Evolutionary conservation across 83 land plant genomes (phyloP), one percentile per base, ranked within the genome.

Genomic region (Picea engelmannii): DNA sequence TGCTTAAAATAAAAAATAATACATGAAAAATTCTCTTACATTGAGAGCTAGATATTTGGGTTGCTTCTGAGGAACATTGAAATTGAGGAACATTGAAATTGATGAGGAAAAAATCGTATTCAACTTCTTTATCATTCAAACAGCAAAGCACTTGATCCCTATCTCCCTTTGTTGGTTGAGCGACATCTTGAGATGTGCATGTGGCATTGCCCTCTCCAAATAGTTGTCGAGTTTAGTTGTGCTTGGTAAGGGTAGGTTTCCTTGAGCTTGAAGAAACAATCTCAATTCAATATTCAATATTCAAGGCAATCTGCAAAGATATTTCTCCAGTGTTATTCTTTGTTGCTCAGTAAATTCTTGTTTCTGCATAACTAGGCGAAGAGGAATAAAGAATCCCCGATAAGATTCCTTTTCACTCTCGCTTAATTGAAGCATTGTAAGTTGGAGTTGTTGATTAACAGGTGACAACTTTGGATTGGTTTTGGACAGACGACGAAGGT

Each of bases 321-420:
- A 97, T 84, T 92, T 93, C 88, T 97, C 96, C 80, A 97, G 69
- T 6, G 92, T 91, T 25, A 86, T 82, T 61, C 98, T 86, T 74
- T 98, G 85, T 81, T 91, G 94, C 87, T 97, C 98, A 71, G 95
- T 94, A 62, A 97, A 97, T 66, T 93, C 98, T 76, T 90, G 93
- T 87, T 95, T 93, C 78, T 97, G 95, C 99, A 97, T 97, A 71
- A 95, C 97, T 2, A 98, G 99, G 38, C 99, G 89, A 6, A 89
- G 87, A 49, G 99, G 99, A 20, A 97, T 85, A 78, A 97, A 92
- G 78, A 84, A 93, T 35, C 99, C 99, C 62, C 99, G 49, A 84
- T 89, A 94, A 8, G 90, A 70, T 64, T 90, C 35, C 35, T 31
- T 31, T 31, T 2, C 35, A 31, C 1, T 31, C 2, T 2, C 35